These are phyloP conservation scores for Beta lomatogona DNA, from an alignment of 179 eudicot genomes.

Conservation along the genomic window DNA sequence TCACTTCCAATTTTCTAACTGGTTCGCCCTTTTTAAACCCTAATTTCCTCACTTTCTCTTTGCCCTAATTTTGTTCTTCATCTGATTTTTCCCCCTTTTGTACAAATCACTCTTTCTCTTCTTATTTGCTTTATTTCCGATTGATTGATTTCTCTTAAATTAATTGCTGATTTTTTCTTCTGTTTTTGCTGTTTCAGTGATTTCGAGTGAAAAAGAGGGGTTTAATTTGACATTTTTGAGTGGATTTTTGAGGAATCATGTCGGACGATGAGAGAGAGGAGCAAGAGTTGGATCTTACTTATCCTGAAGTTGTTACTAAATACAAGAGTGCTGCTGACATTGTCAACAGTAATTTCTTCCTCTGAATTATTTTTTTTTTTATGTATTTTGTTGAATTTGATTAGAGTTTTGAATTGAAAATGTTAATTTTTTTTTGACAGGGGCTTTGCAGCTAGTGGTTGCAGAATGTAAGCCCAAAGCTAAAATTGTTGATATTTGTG, in stretches of 20 bases:
- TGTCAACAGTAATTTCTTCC: slow-evolving; percentile 48
- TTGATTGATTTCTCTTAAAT: not conserved
- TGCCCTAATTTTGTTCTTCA: not conserved
- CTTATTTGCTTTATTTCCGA: not conserved
- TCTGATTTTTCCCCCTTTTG: not conserved
- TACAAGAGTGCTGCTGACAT: slow-evolving; percentile 94
- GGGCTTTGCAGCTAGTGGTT: slow-evolving; percentile 80
- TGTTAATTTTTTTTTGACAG: slow-evolving; percentile 39
- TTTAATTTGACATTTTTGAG: not conserved
- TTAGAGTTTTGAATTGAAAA: not conserved
- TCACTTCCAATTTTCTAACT: slow-evolving; percentile 2
- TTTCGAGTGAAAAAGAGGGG: not conserved
- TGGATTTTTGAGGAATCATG: slow-evolving; percentile 37
- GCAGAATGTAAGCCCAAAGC: slow-evolving; percentile 82
- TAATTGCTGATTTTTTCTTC: not conserved
- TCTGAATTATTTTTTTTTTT: not conserved
- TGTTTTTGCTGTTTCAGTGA: slow-evolving; percentile 12
- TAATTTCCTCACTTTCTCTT: not conserved
- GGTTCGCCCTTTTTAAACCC: slow-evolving; percentile 23
- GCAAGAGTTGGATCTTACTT: slow-evolving; percentile 86
- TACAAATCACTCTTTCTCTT: not conserved
- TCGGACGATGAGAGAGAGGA: slow-evolving; percentile 95
- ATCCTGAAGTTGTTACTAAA: slow-evolving; percentile 91
- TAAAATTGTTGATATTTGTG: slow-evolving; percentile 82
- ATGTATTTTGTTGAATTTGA: not conserved